phyloP scores from a whole-genome alignment of 1,284 basidiomycete species.

The Takashimella tepidaria region DNA sequence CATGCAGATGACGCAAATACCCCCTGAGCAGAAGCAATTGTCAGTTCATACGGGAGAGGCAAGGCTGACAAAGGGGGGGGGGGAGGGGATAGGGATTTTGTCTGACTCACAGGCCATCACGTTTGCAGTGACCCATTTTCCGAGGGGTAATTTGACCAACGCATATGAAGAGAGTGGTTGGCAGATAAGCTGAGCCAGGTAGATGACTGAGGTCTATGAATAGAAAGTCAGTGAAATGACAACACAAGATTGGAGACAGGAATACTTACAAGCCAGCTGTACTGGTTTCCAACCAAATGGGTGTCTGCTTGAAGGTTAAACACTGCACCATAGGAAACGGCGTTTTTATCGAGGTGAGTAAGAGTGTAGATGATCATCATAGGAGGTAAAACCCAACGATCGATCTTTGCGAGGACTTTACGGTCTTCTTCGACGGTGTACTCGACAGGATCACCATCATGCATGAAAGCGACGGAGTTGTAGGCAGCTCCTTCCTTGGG shows the following conservation, averaged over 20 bases:
- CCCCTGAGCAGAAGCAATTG: background rate
- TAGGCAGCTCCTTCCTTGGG: background rate
- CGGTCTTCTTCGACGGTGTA: constrained; percentile 26
- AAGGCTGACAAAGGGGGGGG: no score
- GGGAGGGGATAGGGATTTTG: no score
- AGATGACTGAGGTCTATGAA: constrained; percentile 46
- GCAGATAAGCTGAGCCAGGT: constrained; percentile 52
- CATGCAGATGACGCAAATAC: constrained; percentile 25
- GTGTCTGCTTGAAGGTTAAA: constrained; percentile 43
- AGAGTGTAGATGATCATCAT: constrained; percentile 26
- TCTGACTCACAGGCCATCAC: constrained; percentile 45
- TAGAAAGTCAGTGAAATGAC: background rate
- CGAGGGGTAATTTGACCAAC: constrained; percentile 50
- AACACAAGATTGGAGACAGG: background rate
- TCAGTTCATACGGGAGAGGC: no score
- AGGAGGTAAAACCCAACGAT: constrained; percentile 48
- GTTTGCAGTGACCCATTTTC: constrained; percentile 51
- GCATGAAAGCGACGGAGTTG: background rate
- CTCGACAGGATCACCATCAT: constrained; percentile 7
- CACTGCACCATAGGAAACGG: constrained; percentile 25
- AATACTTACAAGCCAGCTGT: constrained; percentile 47
- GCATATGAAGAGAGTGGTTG: constrained; percentile 50
- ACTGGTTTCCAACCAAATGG: constrained; percentile 50
- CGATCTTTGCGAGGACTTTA: constrained; percentile 28
- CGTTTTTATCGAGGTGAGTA: constrained; percentile 26